Evolutionary conservation across 495 filamentous ascomycete genomes (phyloP).

Genomic region (Annulohypoxylon moriforme): DNA sequence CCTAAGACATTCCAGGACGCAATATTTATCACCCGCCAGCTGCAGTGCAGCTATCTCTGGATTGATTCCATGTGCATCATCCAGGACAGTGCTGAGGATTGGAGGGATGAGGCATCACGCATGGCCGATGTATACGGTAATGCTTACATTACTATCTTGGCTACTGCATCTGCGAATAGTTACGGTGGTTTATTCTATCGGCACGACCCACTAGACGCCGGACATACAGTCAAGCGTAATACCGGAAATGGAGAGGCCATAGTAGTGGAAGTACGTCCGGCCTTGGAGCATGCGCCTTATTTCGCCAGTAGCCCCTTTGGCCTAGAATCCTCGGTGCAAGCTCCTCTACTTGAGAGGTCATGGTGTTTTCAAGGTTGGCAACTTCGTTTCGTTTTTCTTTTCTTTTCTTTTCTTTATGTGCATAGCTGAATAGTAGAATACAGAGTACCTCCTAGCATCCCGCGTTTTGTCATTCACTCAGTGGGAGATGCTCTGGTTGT

Average conservation of each 20-base stretch:
- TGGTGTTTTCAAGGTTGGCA: constrained; percentile 36
- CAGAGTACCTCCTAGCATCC: constrained; percentile 32
- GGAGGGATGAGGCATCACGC: constrained; percentile 33
- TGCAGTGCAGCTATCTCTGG: constrained; percentile 48
- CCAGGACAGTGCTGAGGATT: constrained; percentile 46
- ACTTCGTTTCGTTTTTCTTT: not conserved
- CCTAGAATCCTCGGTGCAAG: constrained; percentile 10
- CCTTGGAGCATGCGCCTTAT: constrained; percentile 26
- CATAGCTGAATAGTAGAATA: too few relatives aligned
- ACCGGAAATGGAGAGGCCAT: not conserved
- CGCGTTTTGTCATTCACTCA: constrained; percentile 28
- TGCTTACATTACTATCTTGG: constrained; percentile 35
- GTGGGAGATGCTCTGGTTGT: constrained; percentile 34
- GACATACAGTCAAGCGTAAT: constrained; percentile 12
- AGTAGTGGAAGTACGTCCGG: constrained; percentile 17
- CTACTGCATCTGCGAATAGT: constrained; percentile 21
- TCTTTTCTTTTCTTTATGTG: too few relatives aligned
- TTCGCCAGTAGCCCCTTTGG: constrained; percentile 17
- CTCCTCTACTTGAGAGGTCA: constrained; percentile 21
- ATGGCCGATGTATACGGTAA: constrained; percentile 47
- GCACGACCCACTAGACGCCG: constrained; percentile 10
- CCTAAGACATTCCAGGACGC: constrained; percentile 48
- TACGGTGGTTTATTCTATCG: constrained; percentile 25
- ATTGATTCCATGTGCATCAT: constrained; percentile 53
- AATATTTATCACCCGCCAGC: constrained; percentile 36